A percentile compares a stretch with the other conserved stretches of the same genome.
Evolutionary conservation across 2,329 filamentous ascomycete genomes (phyloP).

Genomic region (Catunica adiposa): DNA sequence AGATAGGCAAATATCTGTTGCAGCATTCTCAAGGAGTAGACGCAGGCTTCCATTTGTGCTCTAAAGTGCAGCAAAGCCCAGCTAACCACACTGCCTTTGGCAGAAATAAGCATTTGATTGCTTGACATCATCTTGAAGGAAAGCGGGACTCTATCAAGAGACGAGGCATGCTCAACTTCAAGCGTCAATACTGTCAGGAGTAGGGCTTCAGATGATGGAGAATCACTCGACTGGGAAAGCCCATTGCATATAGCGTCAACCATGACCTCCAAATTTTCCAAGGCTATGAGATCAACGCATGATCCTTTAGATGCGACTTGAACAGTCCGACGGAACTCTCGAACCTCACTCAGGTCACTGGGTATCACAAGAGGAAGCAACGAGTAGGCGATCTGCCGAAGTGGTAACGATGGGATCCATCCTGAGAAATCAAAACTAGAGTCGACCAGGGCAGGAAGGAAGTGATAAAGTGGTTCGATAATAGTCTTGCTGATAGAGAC

Average conservation of each 20-base stretch:
- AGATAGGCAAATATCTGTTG: constrained; percentile 21
- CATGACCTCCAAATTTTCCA: constrained; percentile 18
- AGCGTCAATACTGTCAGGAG: constrained; percentile 14
- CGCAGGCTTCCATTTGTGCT: constrained; percentile 39
- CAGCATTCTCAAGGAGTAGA: constrained; percentile 27
- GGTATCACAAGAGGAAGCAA: constrained; percentile 22
- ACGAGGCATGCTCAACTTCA: constrained; percentile 14
- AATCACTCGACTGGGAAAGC: neutral
- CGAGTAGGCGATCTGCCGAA: constrained; percentile 40
- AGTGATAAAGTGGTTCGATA: constrained; percentile 30
- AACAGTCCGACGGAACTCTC: constrained; percentile 25
- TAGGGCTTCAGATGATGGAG: neutral
- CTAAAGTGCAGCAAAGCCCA: constrained; percentile 47
- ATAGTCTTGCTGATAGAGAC: constrained; percentile 11
- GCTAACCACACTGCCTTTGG: constrained; percentile 16
- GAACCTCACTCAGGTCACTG: constrained; percentile 7
- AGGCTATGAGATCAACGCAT: constrained; percentile 16
- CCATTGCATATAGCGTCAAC: neutral
- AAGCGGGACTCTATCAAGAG: constrained; percentile 19
- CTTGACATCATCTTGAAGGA: constrained; percentile 9
- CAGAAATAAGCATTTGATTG: constrained; percentile 14
- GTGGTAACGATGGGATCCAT: constrained; percentile 35
- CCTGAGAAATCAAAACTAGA: constrained; percentile 23
- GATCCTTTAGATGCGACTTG: constrained; percentile 7
- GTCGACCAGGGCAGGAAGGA: constrained; percentile 48